Conservation (phyloP, 2,329 filamentous ascomycete species). For the Trichoderma afroharzianum region DNA sequence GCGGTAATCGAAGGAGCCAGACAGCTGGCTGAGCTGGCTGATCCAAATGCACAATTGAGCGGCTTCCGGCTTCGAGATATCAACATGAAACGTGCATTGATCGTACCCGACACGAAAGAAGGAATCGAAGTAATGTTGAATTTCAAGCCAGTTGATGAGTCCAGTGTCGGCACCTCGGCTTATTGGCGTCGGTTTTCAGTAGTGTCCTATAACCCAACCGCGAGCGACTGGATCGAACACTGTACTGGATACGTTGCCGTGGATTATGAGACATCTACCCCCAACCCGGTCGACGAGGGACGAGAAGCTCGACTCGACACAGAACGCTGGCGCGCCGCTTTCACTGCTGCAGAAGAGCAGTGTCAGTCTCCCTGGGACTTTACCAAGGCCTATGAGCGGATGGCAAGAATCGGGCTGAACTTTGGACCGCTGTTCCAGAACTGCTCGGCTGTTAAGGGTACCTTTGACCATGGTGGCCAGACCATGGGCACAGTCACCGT, state of each 20-base stretch:
- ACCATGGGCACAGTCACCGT: slow-evolving; percentile 5
- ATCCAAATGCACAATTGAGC: slow-evolving; percentile 4
- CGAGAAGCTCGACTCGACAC: slow-evolving; percentile 7
- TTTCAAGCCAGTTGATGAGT: slow-evolving; percentile 12
- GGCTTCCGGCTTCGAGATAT: slow-evolving; percentile 18
- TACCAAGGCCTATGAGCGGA: slow-evolving; percentile 10
- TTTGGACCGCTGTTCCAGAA: slow-evolving; percentile 19
- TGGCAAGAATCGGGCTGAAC: slow-evolving; percentile 13
- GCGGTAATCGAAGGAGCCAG: slow-evolving; percentile 32
- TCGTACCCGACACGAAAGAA: slow-evolving; percentile 19
- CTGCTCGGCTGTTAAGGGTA: neutral
- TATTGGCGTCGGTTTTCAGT: slow-evolving; percentile 15
- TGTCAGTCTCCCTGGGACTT: slow-evolving; percentile 3
- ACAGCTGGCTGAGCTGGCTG: slow-evolving; percentile 22
- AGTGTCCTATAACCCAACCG: slow-evolving; percentile 11
- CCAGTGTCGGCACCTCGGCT: slow-evolving; percentile 16
- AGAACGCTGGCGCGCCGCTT: neutral
- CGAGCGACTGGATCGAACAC: slow-evolving; percentile 18
- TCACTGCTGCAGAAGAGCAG: neutral
- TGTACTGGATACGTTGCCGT: slow-evolving; percentile 17
- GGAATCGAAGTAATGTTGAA: slow-evolving; percentile 20
- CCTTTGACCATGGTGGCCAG: neutral
- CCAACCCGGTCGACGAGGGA: slow-evolving; percentile 4
- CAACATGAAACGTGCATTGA: slow-evolving; percentile 17
- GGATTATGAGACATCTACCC: neutral